Base-by-base conservation (phyloP, 441 rosid genomes). In the Flueggea neowawraea region DNA sequence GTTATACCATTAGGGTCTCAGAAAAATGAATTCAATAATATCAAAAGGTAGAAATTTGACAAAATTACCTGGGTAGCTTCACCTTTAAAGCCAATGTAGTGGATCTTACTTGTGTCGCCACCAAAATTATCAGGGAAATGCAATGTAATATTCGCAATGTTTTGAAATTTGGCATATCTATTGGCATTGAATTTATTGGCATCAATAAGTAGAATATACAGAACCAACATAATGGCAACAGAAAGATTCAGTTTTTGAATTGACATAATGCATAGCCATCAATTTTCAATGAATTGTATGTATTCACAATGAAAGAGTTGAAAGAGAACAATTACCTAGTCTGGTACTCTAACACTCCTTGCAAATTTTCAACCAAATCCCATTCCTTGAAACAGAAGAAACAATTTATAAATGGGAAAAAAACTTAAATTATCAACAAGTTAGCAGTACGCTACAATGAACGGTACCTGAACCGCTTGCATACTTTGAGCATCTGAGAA, bases 401-500 rank as follows among this genome's bases (percentile, higher is more conserved):
- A 31, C 50, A 36, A 51, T 31, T 43, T 39, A 58, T 28, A 64
- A 8, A 32, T 54, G 44, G 65, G 57, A 54, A 54, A 33, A 43
- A 7, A 16, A 2, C 14, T 44, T n/a, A 9, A 57, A n/a, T n/a
- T 22, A 22, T 22, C 28, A 22, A 22, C 28, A 2, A 22, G 28
- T 22, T 22, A 22, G 28, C 28, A 22, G 36, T 43, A 57, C 11
- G 13, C 50, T 52, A 64, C 39, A 10, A 45, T 9, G 58, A 76
- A 70, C 69, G 28, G 31, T 79, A 91, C 97, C 98, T 91, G 99
- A 65, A 88, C 73, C 32, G 99, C 88, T 79, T 89, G 96, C 91
- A 84, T 95, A 66, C 78, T 81, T 80, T 91, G 92, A 60, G 84
- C 96, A 80, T 95, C 98, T 2, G 94, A 91, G 89, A 95, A 91